phyloP scores from a whole-genome alignment of 148 eudicot genomes.

The Spergularia marina region DNA sequence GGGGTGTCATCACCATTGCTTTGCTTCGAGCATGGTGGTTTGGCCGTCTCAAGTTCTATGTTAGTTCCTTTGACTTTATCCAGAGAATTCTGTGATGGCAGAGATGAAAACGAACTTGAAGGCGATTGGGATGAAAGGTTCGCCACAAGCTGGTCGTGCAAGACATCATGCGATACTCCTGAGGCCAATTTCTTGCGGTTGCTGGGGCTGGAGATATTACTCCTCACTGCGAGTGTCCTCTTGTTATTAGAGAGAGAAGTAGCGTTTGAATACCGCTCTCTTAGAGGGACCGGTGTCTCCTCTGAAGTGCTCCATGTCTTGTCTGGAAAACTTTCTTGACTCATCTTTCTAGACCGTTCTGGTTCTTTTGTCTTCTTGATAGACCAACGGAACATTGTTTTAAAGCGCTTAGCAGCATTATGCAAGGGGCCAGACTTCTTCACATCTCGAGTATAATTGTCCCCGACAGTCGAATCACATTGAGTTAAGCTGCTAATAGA shows the following conservation, averaged over 20 bases:
- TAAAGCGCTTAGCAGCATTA: constrained; percentile 49
- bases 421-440: constrained; percentile 40
- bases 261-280: constrained; percentile 58
- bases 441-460: constrained; percentile 12
- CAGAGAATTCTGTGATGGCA: constrained; percentile 47
- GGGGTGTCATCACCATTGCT: constrained; percentile 25
- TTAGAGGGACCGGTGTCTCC: constrained; percentile 54
- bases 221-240: constrained; percentile 68
- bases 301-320: constrained; percentile 31
- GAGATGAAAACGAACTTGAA: constrained; percentile 57
- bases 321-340: constrained; percentile 29
- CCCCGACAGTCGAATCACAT: constrained; percentile 35
- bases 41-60: constrained; percentile 35
- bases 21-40: constrained; percentile 35
- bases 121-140: constrained; percentile 38
- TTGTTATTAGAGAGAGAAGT: constrained; percentile 54
- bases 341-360: constrained; percentile 34
- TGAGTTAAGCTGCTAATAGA: constrained; percentile 39
- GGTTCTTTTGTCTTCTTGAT: constrained; percentile 37
- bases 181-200: constrained; percentile 77
- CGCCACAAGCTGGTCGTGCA: constrained; percentile 48
- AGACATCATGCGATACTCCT: constrained; percentile 49
- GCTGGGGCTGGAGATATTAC: constrained; percentile 75
- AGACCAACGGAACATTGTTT: constrained; percentile 71
- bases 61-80: constrained; percentile 50